Base-by-base conservation (phyloP, 1,284 basidiomycete genomes). In the Puccinia novopanici region DNA sequence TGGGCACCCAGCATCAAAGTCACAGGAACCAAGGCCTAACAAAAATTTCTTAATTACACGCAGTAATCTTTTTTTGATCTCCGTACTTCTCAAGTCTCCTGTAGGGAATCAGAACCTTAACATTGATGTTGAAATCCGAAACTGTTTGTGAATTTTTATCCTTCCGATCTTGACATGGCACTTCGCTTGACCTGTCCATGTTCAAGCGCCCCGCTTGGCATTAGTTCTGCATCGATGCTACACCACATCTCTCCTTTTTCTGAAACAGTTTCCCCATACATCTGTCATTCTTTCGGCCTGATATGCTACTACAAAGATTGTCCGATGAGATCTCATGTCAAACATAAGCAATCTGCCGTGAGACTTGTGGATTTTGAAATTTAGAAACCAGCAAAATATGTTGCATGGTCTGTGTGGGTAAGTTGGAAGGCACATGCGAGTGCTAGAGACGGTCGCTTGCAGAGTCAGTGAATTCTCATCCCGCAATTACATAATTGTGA, bases 1-100 rank as follows among this genome's bases (percentile, higher is more conserved):
- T 78, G 75, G 75, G 75, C 42, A 17, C 42, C 75, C 17, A 70
- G 30, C 74, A 75, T 70, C 67, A 70, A 70, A 27, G 45, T 17
- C 67, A 30, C 22, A 27, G 67, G 17, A 13, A 34, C 30, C 19
- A 70, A 70, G 50, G 67, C 67, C 19, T 70, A 70, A 63, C 10
- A 40, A 19, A 19, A n/a, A 30, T 24, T 3, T 30, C n/a, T 1
- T 3, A 12, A 3, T 27, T 59, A n/a, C n/a, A n/a, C n/a, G 1
- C 24, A n/a, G 2, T 34, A 27, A 15, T 30, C 17, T 59, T 59
- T 13, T 30, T 59, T 34, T 17, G 15, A n/a, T 59, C 27, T 24
- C 27, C 15, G 13, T 13, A 13, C 9, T 59, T n/a, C 57, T 59
- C 15, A 30, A 59, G 3, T 2, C 34, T 59, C 2, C n/a, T 59